Base-by-base conservation (phyloP, 345 rosid genomes). In the Heritiera littoralis region DNA sequence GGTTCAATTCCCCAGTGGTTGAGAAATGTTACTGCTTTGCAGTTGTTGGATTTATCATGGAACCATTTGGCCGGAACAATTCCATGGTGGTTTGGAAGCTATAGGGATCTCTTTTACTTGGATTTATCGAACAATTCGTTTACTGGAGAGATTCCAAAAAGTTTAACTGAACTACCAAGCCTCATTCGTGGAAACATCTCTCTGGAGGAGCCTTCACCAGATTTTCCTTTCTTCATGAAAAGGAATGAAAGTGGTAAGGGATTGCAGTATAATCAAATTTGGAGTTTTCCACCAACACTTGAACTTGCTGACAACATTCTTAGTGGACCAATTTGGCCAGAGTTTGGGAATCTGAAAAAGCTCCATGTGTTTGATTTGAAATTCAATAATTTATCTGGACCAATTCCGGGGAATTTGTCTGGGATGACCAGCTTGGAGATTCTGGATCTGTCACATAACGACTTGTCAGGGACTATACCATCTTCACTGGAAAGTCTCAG, bases 41-140 rank as follows among this genome's bases (percentile, higher is more conserved):
- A 92, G 86, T 38, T 93, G 80, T 67, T 93, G 82, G 98, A 93
- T 88, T 86, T 93, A 68, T 93, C 98, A 8, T 91, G 96, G 98
- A 91, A 91, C 66, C 86, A 5, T 35, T 83, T 91, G 84, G 65
- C 10, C 5, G 91, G 91, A 56, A 18, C 72, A 45, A 86, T 91
- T 69, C 95, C 93, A 3, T 30, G 9, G 35, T 91, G 95, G 93
- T 67, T 91, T 35, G 91, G 89, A 35, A 55, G 30, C 8, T 87
- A 84, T 73, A 49, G 45, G 15, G 51, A 68, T 78, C 86, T 91
- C 12, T 91, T 91, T 88, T 87, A 9, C 81, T 89, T 78, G 73
- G 30, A 40, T 32, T 68, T 68, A 43, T 68, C 52, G 10, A 41
- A 92, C 77, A 92, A 92, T 65, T 83, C 90, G 0, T 81, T 92